Percentiles rank a stretch among this genome's conserved stretches.
phyloP scores from a whole-genome alignment of 1,284 basidiomycete genomes.

The Rhodofomes roseus region DNA sequence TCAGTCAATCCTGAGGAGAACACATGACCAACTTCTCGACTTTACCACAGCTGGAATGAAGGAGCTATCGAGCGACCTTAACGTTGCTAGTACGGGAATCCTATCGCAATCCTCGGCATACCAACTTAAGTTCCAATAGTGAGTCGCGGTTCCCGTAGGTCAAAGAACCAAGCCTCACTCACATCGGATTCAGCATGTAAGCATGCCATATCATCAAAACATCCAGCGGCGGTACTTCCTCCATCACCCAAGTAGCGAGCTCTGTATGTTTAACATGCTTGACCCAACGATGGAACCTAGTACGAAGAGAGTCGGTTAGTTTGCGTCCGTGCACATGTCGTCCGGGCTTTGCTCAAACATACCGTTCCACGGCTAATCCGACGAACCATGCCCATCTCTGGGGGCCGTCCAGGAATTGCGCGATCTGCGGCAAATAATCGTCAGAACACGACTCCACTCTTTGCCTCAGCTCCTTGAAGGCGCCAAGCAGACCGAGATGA shows the following conservation, averaged over 20 bases:
- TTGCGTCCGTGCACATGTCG: too few species aligned
- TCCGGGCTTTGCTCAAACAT: too few species aligned
- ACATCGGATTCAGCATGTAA: constrained; percentile 46
- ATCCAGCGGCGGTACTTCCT: constrained; percentile 39
- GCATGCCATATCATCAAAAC: constrained; percentile 50
- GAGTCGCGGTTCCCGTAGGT: neutral
- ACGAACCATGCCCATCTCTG: constrained; percentile 14
- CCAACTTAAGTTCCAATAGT: constrained; percentile 22
- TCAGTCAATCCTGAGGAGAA: neutral
- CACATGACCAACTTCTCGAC: neutral
- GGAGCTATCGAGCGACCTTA: constrained; percentile 20
- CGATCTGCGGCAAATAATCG: neutral
- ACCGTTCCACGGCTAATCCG: constrained; percentile 12
- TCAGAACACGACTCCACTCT: constrained; percentile 6
- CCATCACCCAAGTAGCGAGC: constrained; percentile 21
- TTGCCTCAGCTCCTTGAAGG: constrained; percentile 13
- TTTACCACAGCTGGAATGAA: constrained; percentile 27
- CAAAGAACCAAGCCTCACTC: constrained; percentile 12
- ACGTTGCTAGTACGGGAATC: constrained; percentile 19
- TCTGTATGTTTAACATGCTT: constrained; percentile 17
- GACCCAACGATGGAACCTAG: constrained; percentile 34
- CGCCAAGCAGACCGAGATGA: constrained; percentile 13
- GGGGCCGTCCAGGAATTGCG: neutral
- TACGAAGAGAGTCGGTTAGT: neutral
- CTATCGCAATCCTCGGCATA: constrained; percentile 38